Base-by-base conservation (phyloP, 2,329 filamentous ascomycete species). In the Paradendryphiella salina region DNA sequence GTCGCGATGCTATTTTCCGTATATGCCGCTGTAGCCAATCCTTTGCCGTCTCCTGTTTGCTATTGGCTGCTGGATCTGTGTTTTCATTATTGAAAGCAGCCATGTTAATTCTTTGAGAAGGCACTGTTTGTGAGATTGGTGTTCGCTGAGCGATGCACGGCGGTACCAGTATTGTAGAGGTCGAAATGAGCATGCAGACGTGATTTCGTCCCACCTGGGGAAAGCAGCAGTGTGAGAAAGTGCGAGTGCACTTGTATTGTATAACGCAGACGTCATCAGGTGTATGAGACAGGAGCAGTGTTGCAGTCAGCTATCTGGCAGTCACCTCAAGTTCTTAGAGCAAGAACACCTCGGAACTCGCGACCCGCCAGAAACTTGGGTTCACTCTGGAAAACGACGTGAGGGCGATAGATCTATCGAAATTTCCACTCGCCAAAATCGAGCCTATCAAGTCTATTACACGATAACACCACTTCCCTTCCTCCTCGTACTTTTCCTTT, bases 1-100 rank as follows among this genome's bases (percentile, higher is more conserved):
- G 61, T 20, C 56, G 55, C n/a, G 60, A 57, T 17, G 53, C 45
- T 15, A 58, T 49, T 44, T 57, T 65, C 38, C 54, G 59, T 1
- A 71, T 49, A 29, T 59, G 61, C 18, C 59, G 61, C 36, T 64
- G 58, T 15, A 69, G 45, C 66, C 69, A 70, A 28, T 59, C 57
- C 41, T 59, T 69, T 11, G 59, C 48, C 7, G 52, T 52, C 29
- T 57, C 56, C 15, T 59, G 56, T 39, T 62, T 63, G 45, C 43
- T 49, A 18, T 33, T 47, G 6, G 46, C 10, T 38, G 37, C 36
- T 21, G 52, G 46, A 43, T 54, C 40, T 40, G 47, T 52, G 35
- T 56, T 47, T 34, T 56, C 58, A 44, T 46, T 65, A 61, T 51
- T 56, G 29, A 38, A 52, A 45, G 50, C 48, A 49, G 59, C 44